Percentiles rank a stretch among this genome's conserved stretches.
These are phyloP conservation scores for Agaricus subrufescens DNA, from an alignment of 768 basidiomycete species.

Conservation along the genomic window DNA sequence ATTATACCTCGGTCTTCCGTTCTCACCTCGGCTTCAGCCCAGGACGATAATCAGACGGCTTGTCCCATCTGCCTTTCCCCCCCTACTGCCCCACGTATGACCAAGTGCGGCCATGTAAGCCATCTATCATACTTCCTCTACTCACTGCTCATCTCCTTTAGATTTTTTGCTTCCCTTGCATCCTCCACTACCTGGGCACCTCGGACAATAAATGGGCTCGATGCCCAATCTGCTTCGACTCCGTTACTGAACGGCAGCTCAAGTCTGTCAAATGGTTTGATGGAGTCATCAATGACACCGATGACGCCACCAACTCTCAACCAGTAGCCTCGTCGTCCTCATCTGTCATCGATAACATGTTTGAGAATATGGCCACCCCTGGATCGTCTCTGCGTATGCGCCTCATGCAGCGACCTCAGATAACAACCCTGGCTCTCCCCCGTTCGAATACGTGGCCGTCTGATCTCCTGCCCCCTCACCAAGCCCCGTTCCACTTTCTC, in stretches of 20 bases:
- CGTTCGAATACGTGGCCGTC: slow-evolving; percentile 93
- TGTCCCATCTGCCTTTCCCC: slow-evolving; percentile 96
- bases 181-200: slow-evolving; percentile 82
- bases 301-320: slow-evolving; percentile 25
- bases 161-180: slow-evolving; percentile 95
- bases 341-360: slow-evolving; percentile 26
- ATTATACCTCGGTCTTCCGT: slow-evolving; percentile 84
- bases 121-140: slow-evolving; percentile 6
- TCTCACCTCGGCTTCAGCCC: slow-evolving; percentile 57
- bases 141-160: slow-evolving; percentile 24
- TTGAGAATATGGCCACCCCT: slow-evolving; percentile 37
- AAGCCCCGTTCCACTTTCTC: slow-evolving; percentile 93
- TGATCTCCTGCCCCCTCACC: slow-evolving; percentile 84
- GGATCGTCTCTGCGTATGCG: slow-evolving; percentile 77
- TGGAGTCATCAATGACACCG: slow-evolving; percentile 30
- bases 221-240: slow-evolving; percentile 96
- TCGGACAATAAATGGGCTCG: slow-evolving; percentile 88
- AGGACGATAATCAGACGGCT: slow-evolving; percentile 59
- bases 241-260: slow-evolving; percentile 83
- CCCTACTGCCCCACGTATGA: slow-evolving; percentile 88
- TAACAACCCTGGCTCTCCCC: slow-evolving; percentile 92
- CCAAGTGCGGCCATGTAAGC: slow-evolving; percentile 96
- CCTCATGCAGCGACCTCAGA: slow-evolving; percentile 88
- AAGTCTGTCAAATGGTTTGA: slow-evolving; percentile 93
- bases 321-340: slow-evolving; percentile 44